Conservation (phyloP, 768 basidiomycete species). For the Auricularia auricula-judae region DNA sequence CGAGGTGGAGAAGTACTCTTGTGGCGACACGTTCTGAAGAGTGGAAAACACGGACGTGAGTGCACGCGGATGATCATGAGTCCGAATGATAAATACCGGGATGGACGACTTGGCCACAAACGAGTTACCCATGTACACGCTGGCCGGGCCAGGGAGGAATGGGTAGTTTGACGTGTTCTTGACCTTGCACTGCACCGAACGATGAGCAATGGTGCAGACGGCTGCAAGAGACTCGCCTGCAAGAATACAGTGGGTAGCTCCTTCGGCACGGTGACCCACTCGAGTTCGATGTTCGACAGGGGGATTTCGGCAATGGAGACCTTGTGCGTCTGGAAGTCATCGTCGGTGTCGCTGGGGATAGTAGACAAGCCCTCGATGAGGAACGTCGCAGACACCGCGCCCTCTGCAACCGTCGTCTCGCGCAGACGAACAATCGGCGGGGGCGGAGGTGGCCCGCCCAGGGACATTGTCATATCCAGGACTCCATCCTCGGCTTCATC, state of each 20-base stretch:
- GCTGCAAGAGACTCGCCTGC: slow-evolving; percentile 23
- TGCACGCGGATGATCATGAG: too few species aligned
- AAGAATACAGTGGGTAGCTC: slow-evolving; percentile 38
- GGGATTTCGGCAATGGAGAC: slow-evolving; percentile 39
- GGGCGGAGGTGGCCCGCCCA: background rate
- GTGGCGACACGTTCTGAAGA: slow-evolving; percentile 33
- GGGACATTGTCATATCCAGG: too few species aligned
- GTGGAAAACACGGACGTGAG: too few species aligned
- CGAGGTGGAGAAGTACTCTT: slow-evolving; percentile 43
- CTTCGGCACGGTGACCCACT: slow-evolving; percentile 39
- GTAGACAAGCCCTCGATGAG: slow-evolving; percentile 37
- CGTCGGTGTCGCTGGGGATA: slow-evolving; percentile 42
- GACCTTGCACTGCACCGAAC: slow-evolving; percentile 29
- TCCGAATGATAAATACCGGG: background rate
- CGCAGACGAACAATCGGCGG: background rate
- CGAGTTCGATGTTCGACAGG: slow-evolving; percentile 32
- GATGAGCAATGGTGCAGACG: background rate
- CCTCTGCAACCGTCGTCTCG: slow-evolving; percentile 36
- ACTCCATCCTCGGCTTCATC: too few species aligned
- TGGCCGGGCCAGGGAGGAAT: slow-evolving; percentile 42
- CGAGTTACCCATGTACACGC: slow-evolving; percentile 44
- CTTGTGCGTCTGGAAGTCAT: slow-evolving; percentile 28
- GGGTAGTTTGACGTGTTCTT: slow-evolving; percentile 49
- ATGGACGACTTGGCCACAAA: slow-evolving; percentile 46
- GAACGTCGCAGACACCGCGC: slow-evolving; percentile 41